Evolutionary conservation across 2,329 filamentous ascomycete species (phyloP).

Genomic region (Leptodontidium sp.): DNA sequence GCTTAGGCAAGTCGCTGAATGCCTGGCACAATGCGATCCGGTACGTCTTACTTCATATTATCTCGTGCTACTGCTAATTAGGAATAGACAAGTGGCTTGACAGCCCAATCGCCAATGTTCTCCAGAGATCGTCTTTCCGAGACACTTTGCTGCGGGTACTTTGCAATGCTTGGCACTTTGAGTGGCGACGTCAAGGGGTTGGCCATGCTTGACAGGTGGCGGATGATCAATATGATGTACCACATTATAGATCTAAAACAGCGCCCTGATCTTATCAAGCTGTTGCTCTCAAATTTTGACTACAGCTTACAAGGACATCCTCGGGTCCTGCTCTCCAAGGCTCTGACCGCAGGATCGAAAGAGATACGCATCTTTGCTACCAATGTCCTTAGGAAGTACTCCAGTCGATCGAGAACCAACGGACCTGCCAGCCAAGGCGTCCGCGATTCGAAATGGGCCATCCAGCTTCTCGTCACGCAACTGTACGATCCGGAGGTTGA

Average conservation of each 20-base stretch:
- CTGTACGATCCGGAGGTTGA: constrained; percentile 97
- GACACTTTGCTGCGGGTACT: constrained; percentile 91
- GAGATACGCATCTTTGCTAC: constrained; percentile 92
- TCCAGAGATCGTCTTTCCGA: constrained; percentile 84
- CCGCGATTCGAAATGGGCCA: constrained; percentile 90
- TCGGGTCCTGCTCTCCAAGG: constrained; percentile 90
- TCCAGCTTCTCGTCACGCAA: constrained; percentile 95
- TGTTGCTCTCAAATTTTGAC: constrained; percentile 90
- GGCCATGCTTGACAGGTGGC: constrained; percentile 92
- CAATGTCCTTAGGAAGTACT: constrained; percentile 86
- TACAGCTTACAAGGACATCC: constrained; percentile 90
- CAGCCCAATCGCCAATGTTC: constrained; percentile 88
- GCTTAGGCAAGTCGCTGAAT: constrained; percentile 92
- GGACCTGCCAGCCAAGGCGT: constrained; percentile 52
- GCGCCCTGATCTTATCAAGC: constrained; percentile 88
- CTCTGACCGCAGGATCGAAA: constrained; percentile 89
- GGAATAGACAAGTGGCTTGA: constrained; percentile 70
- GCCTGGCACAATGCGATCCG: constrained; percentile 91
- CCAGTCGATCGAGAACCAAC: constrained; percentile 61
- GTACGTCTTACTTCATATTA: constrained; percentile 55
- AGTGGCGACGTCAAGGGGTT: constrained; percentile 85
- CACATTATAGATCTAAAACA: constrained; percentile 93
- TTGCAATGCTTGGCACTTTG: constrained; percentile 87
- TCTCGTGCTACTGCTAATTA: constrained; percentile 33
- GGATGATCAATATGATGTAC: constrained; percentile 99